Evolutionary conservation across 345 rosid genomes (phyloP).

Genomic region (Corchorus olitorius): DNA sequence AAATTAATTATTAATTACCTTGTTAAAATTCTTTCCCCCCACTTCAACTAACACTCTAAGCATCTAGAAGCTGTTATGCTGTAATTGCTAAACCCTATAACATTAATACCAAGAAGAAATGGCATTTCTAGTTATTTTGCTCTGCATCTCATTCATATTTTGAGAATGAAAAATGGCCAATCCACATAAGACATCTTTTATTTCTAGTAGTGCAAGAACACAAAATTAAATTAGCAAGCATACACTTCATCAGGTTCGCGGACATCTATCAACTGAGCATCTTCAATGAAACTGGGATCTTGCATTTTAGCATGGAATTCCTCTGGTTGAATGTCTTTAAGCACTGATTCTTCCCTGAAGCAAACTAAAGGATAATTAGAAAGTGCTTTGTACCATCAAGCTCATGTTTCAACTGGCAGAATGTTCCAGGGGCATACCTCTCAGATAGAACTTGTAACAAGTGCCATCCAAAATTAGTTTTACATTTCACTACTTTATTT

Average conservation of each 20-base stretch:
- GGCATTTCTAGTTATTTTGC: background rate
- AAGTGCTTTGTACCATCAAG: background rate
- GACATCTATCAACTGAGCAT: slow-evolving; percentile 86
- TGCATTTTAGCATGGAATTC: slow-evolving; percentile 73
- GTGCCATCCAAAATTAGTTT: slow-evolving; percentile 91
- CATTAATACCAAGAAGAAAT: background rate
- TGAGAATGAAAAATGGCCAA: background rate
- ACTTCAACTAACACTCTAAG: background rate
- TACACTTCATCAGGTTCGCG: slow-evolving; percentile 96
- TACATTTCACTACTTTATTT: slow-evolving; percentile 76
- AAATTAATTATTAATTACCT: background rate
- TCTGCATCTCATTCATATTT: background rate
- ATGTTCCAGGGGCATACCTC: slow-evolving; percentile 49
- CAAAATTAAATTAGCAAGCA: slow-evolving; percentile 28
- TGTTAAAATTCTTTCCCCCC: background rate
- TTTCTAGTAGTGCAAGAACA: slow-evolving; percentile 1
- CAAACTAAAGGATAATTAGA: slow-evolving; percentile 14
- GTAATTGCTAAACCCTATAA: background rate
- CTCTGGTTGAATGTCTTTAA: slow-evolving; percentile 64
- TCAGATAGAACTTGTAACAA: slow-evolving; percentile 89
- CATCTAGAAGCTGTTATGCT: background rate
- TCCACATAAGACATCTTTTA: background rate
- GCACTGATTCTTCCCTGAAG: slow-evolving; percentile 52
- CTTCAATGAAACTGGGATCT: slow-evolving; percentile 74
- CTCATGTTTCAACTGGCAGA: slow-evolving; percentile 14